Evolutionary conservation across 2,329 filamentous ascomycete genomes (phyloP).

Genomic region (Fusarium ambrosium): DNA sequence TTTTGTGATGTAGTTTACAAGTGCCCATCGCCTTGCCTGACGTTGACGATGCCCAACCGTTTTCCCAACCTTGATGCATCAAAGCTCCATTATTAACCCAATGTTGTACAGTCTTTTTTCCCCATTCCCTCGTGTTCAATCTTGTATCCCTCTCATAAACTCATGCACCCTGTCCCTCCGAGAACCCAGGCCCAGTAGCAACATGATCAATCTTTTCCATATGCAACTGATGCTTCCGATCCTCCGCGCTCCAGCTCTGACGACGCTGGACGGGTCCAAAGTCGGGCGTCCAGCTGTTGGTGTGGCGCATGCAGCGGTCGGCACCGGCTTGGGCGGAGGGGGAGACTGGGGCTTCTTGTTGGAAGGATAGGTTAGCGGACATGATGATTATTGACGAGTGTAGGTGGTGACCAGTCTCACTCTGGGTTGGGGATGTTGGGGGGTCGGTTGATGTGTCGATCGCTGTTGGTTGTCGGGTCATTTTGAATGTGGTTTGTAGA

Average conservation of each 20-base stretch:
- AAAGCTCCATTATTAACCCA: neutral
- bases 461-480: conserved; percentile 35
- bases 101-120: conserved; percentile 8
- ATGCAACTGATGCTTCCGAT: conserved; percentile 66
- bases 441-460: conserved; percentile 27
- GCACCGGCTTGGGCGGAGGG: conserved; percentile 45
- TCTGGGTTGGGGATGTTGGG: conserved; percentile 21
- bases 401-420: conserved; percentile 6
- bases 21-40: neutral
- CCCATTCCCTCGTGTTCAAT: too few species aligned
- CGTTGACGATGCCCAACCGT: neutral
- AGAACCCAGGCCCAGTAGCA: conserved; percentile 58
- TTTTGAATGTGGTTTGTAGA: conserved; percentile 7
- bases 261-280: conserved; percentile 54
- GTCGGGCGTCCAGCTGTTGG: conserved; percentile 61
- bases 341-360: conserved; percentile 22
- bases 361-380: conserved; percentile 17
- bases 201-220: conserved; percentile 58
- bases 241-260: conserved; percentile 67
- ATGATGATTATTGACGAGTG: conserved; percentile 1
- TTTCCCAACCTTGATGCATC: neutral
- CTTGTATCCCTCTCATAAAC: neutral
- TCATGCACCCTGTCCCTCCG: conserved; percentile 49
- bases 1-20: conserved; percentile 19
- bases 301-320: conserved; percentile 51